Evolutionary conservation across 176 grass and related monocot genomes (phyloP).

Genomic region (Echinochloa phyllopogon): DNA sequence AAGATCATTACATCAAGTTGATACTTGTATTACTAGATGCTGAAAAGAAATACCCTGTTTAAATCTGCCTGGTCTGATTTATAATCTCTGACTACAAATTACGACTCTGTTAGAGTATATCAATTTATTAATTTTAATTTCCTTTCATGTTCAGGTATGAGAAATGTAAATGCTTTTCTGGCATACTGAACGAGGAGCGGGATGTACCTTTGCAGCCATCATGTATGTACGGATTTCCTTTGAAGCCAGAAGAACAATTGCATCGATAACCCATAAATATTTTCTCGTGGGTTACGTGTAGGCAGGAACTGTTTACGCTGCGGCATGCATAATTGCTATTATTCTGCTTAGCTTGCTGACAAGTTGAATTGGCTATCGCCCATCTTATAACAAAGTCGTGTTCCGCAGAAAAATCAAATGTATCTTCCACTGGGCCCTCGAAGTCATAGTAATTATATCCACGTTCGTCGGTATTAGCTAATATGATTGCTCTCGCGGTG

Average conservation of each 20-base stretch:
- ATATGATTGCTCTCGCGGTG: not conserved
- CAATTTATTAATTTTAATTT: not conserved
- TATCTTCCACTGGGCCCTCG: rapidly evolving
- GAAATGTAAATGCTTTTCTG: not conserved
- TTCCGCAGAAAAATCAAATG: constrained; percentile 3
- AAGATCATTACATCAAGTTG: too few species aligned
- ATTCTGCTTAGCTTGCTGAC: not conserved
- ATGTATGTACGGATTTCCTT: constrained; percentile 51
- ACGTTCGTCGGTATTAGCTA: not conserved
- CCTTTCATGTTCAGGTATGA: not conserved
- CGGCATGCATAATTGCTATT: not conserved
- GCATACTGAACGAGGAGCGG: not conserved
- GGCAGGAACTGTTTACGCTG: not conserved
- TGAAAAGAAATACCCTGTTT: not conserved
- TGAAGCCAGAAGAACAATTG: constrained; percentile 23
- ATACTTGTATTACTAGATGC: not conserved
- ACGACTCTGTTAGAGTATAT: not conserved
- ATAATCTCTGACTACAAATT: not conserved
- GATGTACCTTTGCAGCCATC: constrained; percentile 44
- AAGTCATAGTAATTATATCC: rapidly evolving
- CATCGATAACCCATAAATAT: constrained; percentile 41
- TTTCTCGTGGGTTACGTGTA: not conserved
- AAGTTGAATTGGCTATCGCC: not conserved
- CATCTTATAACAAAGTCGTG: constrained; percentile 3
- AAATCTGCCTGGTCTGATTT: not conserved